Percentiles rank a stretch among this genome's conserved stretches.
Conservation (phyloP, 2,329 filamentous ascomycete genomes). For the Lachnellula hyalina region DNA sequence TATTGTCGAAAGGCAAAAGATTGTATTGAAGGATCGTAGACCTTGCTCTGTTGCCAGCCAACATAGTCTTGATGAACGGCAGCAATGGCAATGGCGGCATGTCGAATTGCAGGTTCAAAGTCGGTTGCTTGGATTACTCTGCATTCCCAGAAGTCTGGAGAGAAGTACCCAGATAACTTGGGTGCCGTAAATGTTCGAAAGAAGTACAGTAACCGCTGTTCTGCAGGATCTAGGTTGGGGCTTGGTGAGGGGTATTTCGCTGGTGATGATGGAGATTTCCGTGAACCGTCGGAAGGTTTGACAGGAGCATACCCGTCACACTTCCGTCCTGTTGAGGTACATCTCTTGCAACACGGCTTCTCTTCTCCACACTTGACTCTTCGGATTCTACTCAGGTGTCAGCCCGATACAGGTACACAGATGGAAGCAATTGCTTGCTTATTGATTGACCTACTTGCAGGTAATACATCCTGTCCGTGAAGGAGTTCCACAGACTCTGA, state of each 20-base stretch:
- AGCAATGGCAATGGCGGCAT: slow-evolving; percentile 28
- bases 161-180: slow-evolving; percentile 22
- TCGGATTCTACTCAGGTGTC: slow-evolving; percentile 20
- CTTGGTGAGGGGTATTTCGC: slow-evolving; percentile 2
- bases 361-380: slow-evolving; percentile 30
- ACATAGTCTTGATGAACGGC: slow-evolving; percentile 26
- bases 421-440: neutral
- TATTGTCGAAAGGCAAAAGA: slow-evolving; percentile 54
- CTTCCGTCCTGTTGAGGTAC: slow-evolving; percentile 26
- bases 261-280: neutral
- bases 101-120: slow-evolving; percentile 23
- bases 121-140: slow-evolving; percentile 21
- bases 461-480: slow-evolving; percentile 26
- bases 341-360: slow-evolving; percentile 28
- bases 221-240: slow-evolving; percentile 16
- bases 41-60: slow-evolving; percentile 40
- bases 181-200: slow-evolving; percentile 23
- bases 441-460: slow-evolving; percentile 24
- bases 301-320: slow-evolving; percentile 28
- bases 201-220: slow-evolving; percentile 20
- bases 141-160: slow-evolving; percentile 24
- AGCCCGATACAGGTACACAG: neutral
- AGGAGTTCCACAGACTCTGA: slow-evolving; percentile 28
- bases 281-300: slow-evolving; percentile 4
- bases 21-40: slow-evolving; percentile 26